phyloP scores from a whole-genome alignment of 495 filamentous ascomycete genomes.

The Barbatosphaeria neglecta region DNA sequence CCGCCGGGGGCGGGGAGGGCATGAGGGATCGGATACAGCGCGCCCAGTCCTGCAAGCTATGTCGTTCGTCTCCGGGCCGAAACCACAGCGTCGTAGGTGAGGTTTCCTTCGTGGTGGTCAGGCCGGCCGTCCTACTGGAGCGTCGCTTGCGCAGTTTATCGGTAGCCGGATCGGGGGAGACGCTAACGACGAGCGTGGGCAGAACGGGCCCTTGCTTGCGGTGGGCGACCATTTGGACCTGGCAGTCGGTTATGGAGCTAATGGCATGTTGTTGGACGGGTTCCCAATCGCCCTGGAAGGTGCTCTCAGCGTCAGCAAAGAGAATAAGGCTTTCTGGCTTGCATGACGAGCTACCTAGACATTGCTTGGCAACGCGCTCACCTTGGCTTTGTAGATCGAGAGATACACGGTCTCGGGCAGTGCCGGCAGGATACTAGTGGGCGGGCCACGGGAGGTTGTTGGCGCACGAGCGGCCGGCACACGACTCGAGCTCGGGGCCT shows the following conservation, averaged over 20 bases:
- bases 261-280: conserved; percentile 37
- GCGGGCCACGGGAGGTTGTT: conserved; percentile 14
- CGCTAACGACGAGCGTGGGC: conserved; percentile 37
- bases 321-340: background rate
- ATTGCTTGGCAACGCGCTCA: conserved; percentile 13
- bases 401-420: conserved; percentile 30
- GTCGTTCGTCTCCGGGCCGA: conserved; percentile 27
- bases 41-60: conserved; percentile 32
- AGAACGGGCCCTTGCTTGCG: conserved; percentile 39
- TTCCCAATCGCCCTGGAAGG: conserved; percentile 35
- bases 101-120: conserved; percentile 30
- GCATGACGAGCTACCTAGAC: background rate
- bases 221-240: conserved; percentile 39
- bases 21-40: conserved; percentile 31
- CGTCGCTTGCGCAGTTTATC: conserved; percentile 44
- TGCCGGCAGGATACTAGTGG: conserved; percentile 10
- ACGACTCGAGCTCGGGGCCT: conserved; percentile 15
- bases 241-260: conserved; percentile 36
- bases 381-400: conserved; percentile 44
- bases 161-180: conserved; percentile 35
- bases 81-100: conserved; percentile 30
- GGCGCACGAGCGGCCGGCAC: conserved; percentile 13
- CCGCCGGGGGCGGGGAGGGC: conserved; percentile 16
- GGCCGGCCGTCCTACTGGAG: conserved; percentile 42
- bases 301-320: conserved; percentile 1